phyloP scores from a whole-genome alignment of 140 eudicot species.

The Ambrosia hybrid region DNA sequence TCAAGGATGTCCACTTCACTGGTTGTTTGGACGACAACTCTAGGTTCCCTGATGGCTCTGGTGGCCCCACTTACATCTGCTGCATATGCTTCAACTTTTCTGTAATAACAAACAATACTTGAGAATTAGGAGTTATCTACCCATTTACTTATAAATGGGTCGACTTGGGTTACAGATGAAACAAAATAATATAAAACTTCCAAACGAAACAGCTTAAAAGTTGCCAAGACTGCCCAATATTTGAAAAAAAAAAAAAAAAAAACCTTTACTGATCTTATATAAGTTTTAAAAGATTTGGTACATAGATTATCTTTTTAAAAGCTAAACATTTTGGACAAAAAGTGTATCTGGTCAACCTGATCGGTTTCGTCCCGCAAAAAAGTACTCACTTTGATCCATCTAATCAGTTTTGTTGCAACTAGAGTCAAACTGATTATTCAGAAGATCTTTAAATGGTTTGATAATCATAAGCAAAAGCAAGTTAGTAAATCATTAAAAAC shows the following conservation, averaged over 20 bases:
- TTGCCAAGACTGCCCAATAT: not conserved
- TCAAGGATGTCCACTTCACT: slow-evolving; percentile 95
- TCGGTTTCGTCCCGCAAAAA: too few species aligned
- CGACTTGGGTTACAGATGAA: not conserved
- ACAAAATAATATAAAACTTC: not conserved
- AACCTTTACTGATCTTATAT: not conserved
- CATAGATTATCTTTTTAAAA: not conserved
- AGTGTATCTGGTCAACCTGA: not conserved
- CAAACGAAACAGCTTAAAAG: not conserved
- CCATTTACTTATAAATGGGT: not conserved
- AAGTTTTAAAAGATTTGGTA: not conserved
- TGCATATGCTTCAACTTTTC: slow-evolving; percentile 79
- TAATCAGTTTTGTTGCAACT: too few species aligned
- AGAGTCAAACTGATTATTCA: too few species aligned
- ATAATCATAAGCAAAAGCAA: too few species aligned
- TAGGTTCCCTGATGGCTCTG: slow-evolving; percentile 88
- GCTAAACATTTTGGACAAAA: not conserved
- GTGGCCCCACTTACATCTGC: slow-evolving; percentile 78
- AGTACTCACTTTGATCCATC: too few species aligned
- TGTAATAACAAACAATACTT: slow-evolving; percentile 21
- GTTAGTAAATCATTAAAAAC: not conserved
- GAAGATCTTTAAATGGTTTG: too few species aligned
- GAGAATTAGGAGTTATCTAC: not conserved
- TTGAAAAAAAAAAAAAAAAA: not conserved
- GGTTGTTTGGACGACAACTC: slow-evolving; percentile 91